Evolutionary conservation across 768 basidiomycete genomes (phyloP).

Genomic region (Leccinum uliginosum): DNA sequence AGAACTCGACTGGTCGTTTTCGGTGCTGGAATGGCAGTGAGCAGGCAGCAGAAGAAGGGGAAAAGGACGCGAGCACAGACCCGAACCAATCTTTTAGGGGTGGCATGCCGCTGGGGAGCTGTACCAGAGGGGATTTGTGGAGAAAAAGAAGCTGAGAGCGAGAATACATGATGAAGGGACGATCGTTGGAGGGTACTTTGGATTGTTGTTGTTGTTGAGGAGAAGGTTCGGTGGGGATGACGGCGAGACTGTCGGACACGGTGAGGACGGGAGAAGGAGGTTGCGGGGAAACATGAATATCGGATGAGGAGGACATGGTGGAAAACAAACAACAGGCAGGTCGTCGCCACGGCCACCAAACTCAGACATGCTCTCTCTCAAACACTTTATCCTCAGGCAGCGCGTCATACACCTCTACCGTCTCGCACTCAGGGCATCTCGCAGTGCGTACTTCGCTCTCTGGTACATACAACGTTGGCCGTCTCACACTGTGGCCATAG

Average conservation of each 20-base stretch:
- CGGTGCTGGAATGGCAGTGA: constrained; percentile 36
- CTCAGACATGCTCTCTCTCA: constrained; percentile 45
- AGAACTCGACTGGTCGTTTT: constrained; percentile 40
- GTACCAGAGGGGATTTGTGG: constrained; percentile 71
- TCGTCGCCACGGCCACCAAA: constrained; percentile 5
- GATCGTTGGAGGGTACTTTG: constrained; percentile 15
- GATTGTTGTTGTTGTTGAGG: constrained; percentile 9
- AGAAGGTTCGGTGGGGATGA: constrained; percentile 17
- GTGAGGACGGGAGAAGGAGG: constrained; percentile 22
- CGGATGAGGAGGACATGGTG: constrained; percentile 31
- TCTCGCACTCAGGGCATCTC: constrained; percentile 61
- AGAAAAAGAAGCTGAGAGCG: constrained; percentile 65
- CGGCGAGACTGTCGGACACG: constrained; percentile 29
- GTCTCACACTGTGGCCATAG: constrained; percentile 37
- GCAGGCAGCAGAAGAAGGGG: constrained; percentile 4
- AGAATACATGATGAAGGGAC: constrained; percentile 62
- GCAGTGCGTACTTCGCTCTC: constrained; percentile 39
- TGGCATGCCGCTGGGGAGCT: constrained; percentile 72
- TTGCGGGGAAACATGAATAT: constrained; percentile 18
- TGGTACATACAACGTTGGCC: neutral
- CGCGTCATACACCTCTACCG: constrained; percentile 62
- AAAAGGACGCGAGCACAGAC: constrained; percentile 40
- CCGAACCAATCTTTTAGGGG: constrained; percentile 85
- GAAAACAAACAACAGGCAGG: constrained; percentile 7
- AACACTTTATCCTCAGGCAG: constrained; percentile 70